Evolutionary conservation across 192 early-diverging fungal species (phyloP).

Genomic region (Chytriomyces sp.): DNA sequence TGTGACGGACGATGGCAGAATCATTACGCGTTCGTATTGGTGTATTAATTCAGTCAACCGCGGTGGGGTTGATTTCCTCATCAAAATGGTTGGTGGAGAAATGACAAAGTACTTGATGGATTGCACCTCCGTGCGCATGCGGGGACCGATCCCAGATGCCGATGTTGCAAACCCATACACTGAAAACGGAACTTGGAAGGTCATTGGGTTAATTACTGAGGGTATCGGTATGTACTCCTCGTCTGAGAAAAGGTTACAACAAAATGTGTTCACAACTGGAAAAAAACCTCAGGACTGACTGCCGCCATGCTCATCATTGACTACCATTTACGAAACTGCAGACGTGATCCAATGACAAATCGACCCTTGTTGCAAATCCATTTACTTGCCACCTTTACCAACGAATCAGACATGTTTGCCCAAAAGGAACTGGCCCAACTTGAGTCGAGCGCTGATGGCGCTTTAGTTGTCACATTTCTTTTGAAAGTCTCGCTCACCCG

Average conservation of each 20-base stretch:
- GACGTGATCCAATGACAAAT: conserved; percentile 29
- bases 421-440: conserved; percentile 28
- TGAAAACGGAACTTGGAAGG: conserved; percentile 41
- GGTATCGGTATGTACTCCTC: conserved; percentile 39
- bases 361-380: conserved; percentile 15
- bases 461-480: conserved; percentile 18
- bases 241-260: background rate
- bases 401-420: conserved; percentile 40
- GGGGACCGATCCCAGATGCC: conserved; percentile 32
- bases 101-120: conserved; percentile 40
- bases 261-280: background rate
- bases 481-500: background rate
- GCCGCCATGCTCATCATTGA: conserved; percentile 41
- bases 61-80: conserved; percentile 36
- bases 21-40: conserved; percentile 43
- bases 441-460: conserved; percentile 12
- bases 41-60: conserved; percentile 12
- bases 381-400: conserved; percentile 29
- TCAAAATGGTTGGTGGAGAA: conserved; percentile 36
- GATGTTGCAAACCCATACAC: conserved; percentile 25
- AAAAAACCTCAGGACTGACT: conserved; percentile 33
- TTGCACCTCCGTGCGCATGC: conserved; percentile 31
- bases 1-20: conserved; percentile 24
- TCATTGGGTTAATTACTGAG: conserved; percentile 43
- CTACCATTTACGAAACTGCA: conserved; percentile 40